Base-by-base conservation (phyloP, 495 filamentous ascomycete species). In the Lasiosphaeris hirsuta region DNA sequence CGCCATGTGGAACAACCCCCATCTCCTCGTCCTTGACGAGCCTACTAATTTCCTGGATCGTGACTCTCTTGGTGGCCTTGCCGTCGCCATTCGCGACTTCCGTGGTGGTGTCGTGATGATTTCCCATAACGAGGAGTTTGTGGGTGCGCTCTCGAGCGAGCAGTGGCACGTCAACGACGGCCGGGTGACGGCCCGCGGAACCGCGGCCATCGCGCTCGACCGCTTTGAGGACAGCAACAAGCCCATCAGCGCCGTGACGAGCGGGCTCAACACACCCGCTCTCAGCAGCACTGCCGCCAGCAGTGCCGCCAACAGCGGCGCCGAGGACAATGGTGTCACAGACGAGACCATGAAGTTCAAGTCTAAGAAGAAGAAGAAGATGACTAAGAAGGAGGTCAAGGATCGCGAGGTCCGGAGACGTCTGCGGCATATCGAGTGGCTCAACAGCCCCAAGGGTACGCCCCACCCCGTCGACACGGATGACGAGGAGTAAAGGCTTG, bases 41-140 rank as follows among this genome's bases (percentile, higher is more conserved):
- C 94, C 94, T 34, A 97, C 94, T 73, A 98, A 98, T 80, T 98
- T 96, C 82, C 84, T 98, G 76, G 94, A 98, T 63, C 90, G 94
- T 63, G 95, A 98, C 76, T 95, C 91, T 0, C 86, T 98, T 8
- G 94, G 94, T 63, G 94, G 93, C 69, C 79, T 98, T 54, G 92
- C 94, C 15, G 92, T 96, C 36, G 94, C 94, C 55, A 97, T 98
- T 68, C 89, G 91, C 60, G 94, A 98, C 68, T 98, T 92, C 84
- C 93, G 90, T 73, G 94, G 94, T 57, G 94, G 94, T 69, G 95
- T 97, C 2, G 90, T 97, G 59, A 96, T 98, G 88, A 98, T 98
- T 69, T 97, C 92, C 63, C 94, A 98, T 78, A 97, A 97, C 84
- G 89, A 96, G 65, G 95, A 98, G 71, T 98, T 98, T 67, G 92